Percentiles rank a stretch among this genome's conserved stretches.
Evolutionary conservation across 1,284 basidiomycete species (phyloP).

Genomic region (Rugiboletus extremiorientalis): DNA sequence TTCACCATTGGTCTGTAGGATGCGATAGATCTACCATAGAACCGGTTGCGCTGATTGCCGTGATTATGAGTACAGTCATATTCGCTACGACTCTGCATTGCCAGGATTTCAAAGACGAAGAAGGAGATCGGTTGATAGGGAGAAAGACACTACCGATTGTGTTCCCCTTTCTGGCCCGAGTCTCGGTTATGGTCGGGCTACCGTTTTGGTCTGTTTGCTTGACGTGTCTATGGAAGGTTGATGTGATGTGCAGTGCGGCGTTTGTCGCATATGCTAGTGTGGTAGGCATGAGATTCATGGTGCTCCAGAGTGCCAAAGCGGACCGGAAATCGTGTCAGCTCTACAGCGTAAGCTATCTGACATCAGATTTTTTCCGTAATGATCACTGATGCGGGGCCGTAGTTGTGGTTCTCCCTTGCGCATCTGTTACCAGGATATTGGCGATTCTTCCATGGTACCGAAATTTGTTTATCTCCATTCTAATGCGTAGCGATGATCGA

Average conservation of each 20-base stretch:
- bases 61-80: slow-evolving; percentile 24
- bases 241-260: slow-evolving; percentile 24
- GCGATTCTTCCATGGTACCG: slow-evolving; percentile 26
- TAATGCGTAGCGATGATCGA: too few species aligned
- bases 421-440: slow-evolving; percentile 34
- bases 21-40: slow-evolving; percentile 28
- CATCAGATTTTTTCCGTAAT: not conserved
- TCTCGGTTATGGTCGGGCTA: slow-evolving; percentile 29
- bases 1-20: slow-evolving; percentile 14
- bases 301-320: slow-evolving; percentile 24
- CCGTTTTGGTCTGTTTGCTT: slow-evolving; percentile 33
- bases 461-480: slow-evolving; percentile 11
- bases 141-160: slow-evolving; percentile 39
- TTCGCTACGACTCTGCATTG: slow-evolving; percentile 41
- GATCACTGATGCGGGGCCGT: not conserved
- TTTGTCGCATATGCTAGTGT: slow-evolving; percentile 34
- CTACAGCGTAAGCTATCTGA: slow-evolving; percentile 29
- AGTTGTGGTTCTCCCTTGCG: slow-evolving; percentile 35
- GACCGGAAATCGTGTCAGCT: slow-evolving; percentile 35
- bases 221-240: slow-evolving; percentile 27
- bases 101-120: slow-evolving; percentile 43
- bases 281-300: slow-evolving; percentile 32
- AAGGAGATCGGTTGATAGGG: slow-evolving; percentile 37
- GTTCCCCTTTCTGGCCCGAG: slow-evolving; percentile 31
- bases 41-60: slow-evolving; percentile 26